A percentile compares a stretch with the other conserved stretches of the same genome.
phyloP scores from a whole-genome alignment of 2,329 filamentous ascomycete genomes.

The Diaporthe citri region DNA sequence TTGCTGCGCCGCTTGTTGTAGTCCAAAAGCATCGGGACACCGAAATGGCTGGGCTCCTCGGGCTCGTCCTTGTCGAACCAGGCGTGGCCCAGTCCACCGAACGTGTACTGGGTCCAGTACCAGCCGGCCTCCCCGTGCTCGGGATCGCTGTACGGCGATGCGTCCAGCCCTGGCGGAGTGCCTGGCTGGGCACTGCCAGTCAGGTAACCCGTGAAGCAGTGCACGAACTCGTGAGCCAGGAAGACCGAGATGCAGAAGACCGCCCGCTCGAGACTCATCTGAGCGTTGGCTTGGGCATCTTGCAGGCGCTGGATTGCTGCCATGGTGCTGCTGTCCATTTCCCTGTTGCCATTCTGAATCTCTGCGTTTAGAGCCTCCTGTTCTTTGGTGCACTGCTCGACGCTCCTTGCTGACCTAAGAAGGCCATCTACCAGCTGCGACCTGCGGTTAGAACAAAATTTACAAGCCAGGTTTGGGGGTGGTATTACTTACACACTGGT shows the following conservation, averaged over 20 bases:
- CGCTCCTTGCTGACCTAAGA: not conserved
- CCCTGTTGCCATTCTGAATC: not conserved
- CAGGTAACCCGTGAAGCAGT: constrained; percentile 23
- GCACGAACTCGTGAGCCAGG: constrained; percentile 14
- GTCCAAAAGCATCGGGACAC: not conserved
- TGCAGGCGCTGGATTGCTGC: not conserved
- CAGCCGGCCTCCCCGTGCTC: not conserved
- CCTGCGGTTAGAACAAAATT: not conserved
- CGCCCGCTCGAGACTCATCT: not conserved
- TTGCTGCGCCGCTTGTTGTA: not conserved
- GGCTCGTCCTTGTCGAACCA: not conserved
- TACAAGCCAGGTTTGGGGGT: too few relatives aligned
- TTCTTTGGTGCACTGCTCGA: not conserved
- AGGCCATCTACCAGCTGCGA: not conserved
- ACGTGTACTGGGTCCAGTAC: not conserved
- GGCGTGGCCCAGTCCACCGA: not conserved
- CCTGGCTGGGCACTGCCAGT: not conserved
- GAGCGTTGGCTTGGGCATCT: not conserved
- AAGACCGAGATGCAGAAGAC: not conserved
- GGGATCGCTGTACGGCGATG: not conserved
- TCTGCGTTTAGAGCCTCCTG: not conserved
- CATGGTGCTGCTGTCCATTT: not conserved
- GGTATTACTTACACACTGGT: not conserved
- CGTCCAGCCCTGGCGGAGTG: not conserved
- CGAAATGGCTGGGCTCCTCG: not conserved